Conservation (phyloP, 805 yeast species). For the Saturnispora bothae region DNA sequence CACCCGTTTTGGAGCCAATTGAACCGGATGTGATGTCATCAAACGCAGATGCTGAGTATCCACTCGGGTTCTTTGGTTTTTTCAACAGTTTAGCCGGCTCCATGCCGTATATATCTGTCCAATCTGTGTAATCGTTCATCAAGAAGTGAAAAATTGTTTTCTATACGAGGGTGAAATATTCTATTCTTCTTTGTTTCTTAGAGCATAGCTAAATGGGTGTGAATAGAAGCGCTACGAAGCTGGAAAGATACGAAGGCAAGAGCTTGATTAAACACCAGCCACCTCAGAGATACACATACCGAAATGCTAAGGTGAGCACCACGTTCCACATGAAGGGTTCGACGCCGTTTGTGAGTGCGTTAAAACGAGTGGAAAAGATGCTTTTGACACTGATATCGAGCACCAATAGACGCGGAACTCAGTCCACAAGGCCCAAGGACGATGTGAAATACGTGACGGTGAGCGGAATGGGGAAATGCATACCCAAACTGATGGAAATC, state of each 20-base stretch:
- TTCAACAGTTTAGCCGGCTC: neutral
- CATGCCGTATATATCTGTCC: neutral
- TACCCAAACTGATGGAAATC: conserved; percentile 50
- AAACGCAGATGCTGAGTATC: neutral
- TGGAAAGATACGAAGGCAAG: conserved; percentile 16
- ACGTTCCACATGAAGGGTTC: conserved; percentile 47
- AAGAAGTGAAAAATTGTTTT: neutral
- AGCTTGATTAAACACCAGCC: conserved; percentile 46
- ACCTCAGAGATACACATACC: conserved; percentile 32
- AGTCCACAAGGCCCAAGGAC: conserved; percentile 11
- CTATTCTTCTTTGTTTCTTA: neutral
- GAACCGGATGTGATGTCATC: neutral
- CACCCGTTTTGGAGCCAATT: neutral
- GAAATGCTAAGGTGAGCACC: conserved; percentile 30
- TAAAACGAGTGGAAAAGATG: conserved; percentile 51
- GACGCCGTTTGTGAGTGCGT: conserved; percentile 66
- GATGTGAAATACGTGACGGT: conserved; percentile 38
- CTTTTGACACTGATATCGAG: conserved; percentile 28
- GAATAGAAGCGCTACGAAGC: conserved; percentile 1
- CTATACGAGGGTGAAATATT: neutral
- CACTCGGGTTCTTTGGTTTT: neutral
- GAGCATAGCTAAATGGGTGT: too few relatives aligned
- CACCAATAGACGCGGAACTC: conserved; percentile 33
- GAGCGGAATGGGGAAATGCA: conserved; percentile 69
- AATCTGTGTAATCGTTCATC: too few relatives aligned